Base-by-base conservation (phyloP, 1,284 basidiomycete species). In the Phellopilus nigrolimitatus region DNA sequence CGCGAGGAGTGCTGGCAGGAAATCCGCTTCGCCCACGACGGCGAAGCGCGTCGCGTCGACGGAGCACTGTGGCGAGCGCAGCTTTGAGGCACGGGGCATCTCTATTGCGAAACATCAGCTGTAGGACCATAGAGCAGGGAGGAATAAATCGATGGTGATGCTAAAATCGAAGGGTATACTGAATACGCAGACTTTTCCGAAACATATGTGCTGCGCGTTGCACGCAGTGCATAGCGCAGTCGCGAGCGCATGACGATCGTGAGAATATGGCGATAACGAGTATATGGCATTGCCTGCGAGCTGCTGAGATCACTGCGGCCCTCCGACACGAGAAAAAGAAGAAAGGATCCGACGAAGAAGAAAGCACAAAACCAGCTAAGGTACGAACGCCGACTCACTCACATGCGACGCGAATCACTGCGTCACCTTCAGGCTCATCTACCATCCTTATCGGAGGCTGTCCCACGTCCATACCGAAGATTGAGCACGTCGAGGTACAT, bases 401-500 rank as follows among this genome's bases (percentile, higher is more conserved):
- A 39, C 61, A 53, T 15, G 57, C 54, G 25, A 71, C 60, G 8
- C 74, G 67, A 7, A 76, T 47, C 30, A 77, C 65, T 3, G 63
- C 54, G 36, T 70, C 65, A 4, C 50, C 39, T 1, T 33, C 15
- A 21, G 21, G 21, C 17, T 15, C 10, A 7, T 6, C 10, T n/a
- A 7, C 34, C n/a, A 9, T n/a, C 34, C 34, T 2, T 13, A 13
- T 40, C 25, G 30, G 24, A 19, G 12, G 30, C 19, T 39, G 12
- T 33, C 15, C 6, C 22, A 15, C 7, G 24, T 15, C 41, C 38
- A 34, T 17, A 31, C 9, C 42, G 48, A 13, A 74, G 55, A 58
- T 65, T 68, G 15, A 77, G 57, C 3, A 76, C 60, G 51, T 76
- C 74, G 19, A 76, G 49, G 53, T 74, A 72, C 2, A 64, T 68